These are phyloP conservation scores for Suillus clintonianus DNA, from an alignment of 768 basidiomycete species.

Conservation along the genomic window DNA sequence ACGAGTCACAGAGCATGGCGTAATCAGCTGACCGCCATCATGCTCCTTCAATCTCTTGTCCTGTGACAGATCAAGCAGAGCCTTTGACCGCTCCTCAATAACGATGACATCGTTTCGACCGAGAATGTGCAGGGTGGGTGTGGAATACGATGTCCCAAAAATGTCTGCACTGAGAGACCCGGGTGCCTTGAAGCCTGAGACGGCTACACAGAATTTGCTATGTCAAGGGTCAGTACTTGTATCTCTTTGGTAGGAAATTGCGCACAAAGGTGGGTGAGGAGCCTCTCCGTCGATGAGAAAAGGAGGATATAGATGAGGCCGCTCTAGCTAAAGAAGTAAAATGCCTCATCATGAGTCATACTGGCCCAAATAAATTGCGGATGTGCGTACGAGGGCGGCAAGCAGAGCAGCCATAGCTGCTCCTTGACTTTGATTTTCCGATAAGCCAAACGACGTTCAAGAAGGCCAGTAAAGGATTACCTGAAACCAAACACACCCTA, in stretches of 20 bases:
- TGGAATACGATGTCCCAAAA: conserved; percentile 55
- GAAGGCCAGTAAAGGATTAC: conserved; percentile 31
- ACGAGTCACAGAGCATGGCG: background rate
- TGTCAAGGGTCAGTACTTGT: background rate
- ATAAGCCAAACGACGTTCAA: conserved; percentile 3
- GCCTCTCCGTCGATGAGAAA: conserved; percentile 66
- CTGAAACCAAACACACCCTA: conserved; percentile 85
- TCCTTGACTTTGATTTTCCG: conserved; percentile 59
- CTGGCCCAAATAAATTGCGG: background rate
- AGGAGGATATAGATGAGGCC: conserved; percentile 50
- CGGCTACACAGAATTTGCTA: conserved; percentile 75
- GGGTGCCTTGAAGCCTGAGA: conserved; percentile 66
- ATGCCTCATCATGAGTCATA: conserved; percentile 5
- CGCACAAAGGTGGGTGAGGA: conserved; percentile 77
- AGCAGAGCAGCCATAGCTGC: conserved; percentile 74
- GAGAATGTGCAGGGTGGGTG: conserved; percentile 76
- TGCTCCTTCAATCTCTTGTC: conserved; percentile 72
- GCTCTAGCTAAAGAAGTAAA: conserved; percentile 46
- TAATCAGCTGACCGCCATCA: conserved; percentile 65
- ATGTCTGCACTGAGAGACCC: conserved; percentile 50
- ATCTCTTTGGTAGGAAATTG: background rate
- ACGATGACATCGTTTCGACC: conserved; percentile 81
- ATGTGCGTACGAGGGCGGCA: conserved; percentile 59
- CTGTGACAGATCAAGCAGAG: conserved; percentile 53
- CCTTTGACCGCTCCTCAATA: conserved; percentile 62